Percentiles rank a stretch among this genome's conserved stretches.
Evolutionary conservation across 2,329 filamentous ascomycete genomes (phyloP).

Genomic region (Epichloe sibirici): DNA sequence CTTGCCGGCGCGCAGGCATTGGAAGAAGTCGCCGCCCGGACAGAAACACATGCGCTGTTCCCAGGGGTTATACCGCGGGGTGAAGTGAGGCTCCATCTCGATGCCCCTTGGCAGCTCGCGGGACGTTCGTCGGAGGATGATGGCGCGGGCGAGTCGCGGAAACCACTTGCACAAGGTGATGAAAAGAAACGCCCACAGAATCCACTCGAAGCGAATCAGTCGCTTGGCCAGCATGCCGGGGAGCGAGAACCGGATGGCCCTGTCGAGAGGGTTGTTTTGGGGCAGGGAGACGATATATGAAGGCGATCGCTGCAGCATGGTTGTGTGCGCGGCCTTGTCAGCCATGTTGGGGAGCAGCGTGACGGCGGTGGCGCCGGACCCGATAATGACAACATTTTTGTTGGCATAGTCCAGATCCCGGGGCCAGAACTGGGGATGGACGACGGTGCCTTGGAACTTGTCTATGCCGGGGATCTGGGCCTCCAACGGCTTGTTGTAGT

Average conservation of each 20-base stretch:
- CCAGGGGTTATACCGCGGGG: slow-evolving; percentile 50
- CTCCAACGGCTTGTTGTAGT: slow-evolving; percentile 49
- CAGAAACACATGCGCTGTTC: slow-evolving; percentile 63
- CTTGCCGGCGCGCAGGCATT: slow-evolving; percentile 27
- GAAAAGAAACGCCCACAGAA: slow-evolving; percentile 38
- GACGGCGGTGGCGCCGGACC: slow-evolving; percentile 63
- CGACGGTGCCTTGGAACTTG: slow-evolving; percentile 47
- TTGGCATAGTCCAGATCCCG: slow-evolving; percentile 47
- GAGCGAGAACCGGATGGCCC: slow-evolving; percentile 26
- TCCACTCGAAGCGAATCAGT: slow-evolving; percentile 29
- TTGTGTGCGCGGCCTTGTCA: slow-evolving; percentile 50
- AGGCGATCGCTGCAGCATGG: slow-evolving; percentile 68
- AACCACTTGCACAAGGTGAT: slow-evolving; percentile 20
- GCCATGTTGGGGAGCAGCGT: slow-evolving; percentile 59
- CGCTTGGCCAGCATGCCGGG: slow-evolving; percentile 34
- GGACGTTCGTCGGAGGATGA: slow-evolving; percentile 33
- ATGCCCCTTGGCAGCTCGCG: slow-evolving; percentile 37
- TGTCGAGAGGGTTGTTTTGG: slow-evolving; percentile 22
- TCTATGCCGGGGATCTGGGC: slow-evolving; percentile 51
- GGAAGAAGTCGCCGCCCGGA: slow-evolving; percentile 39
- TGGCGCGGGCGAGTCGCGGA: slow-evolving; percentile 32
- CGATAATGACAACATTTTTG: slow-evolving; percentile 59
- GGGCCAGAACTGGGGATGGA: slow-evolving; percentile 66
- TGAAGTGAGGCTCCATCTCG: slow-evolving; percentile 46
- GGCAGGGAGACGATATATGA: slow-evolving; percentile 48